Evolutionary conservation across 1,139 yeast genomes (phyloP).

Genomic region (Candida freyschussii): DNA sequence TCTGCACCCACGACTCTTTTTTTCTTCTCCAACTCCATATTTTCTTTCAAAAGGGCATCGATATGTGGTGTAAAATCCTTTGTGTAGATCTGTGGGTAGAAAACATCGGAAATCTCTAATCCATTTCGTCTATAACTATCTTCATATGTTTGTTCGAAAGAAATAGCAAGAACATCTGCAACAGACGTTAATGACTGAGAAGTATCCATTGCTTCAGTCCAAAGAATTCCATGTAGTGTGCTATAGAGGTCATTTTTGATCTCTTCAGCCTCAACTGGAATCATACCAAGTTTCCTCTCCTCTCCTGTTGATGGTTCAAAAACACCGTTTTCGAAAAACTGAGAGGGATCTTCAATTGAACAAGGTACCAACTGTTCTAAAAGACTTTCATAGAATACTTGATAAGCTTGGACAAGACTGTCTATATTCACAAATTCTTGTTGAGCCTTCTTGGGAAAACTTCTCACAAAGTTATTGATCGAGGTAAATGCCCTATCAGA

Average conservation of each 20-base stretch:
- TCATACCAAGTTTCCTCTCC: slow-evolving; percentile 17
- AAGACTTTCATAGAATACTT: slow-evolving; percentile 24
- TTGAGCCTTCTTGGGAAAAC: slow-evolving; percentile 25
- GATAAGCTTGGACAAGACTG: slow-evolving; percentile 22
- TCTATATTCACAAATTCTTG: slow-evolving; percentile 18
- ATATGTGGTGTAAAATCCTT: slow-evolving; percentile 26
- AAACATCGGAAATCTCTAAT: slow-evolving; percentile 30
- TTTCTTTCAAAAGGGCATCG: slow-evolving; percentile 15
- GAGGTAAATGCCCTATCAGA: slow-evolving; percentile 39
- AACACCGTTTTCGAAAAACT: slow-evolving; percentile 16
- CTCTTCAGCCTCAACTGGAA: slow-evolving; percentile 31
- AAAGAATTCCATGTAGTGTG: slow-evolving; percentile 30
- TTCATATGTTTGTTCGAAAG: slow-evolving; percentile 33
- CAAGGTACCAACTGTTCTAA: slow-evolving; percentile 19
- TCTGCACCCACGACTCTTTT: slow-evolving; percentile 19
- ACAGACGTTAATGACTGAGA: slow-evolving; percentile 22
- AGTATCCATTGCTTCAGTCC: slow-evolving; percentile 29
- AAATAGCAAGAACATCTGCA: slow-evolving; percentile 36
- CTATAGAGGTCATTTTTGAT: slow-evolving; percentile 27
- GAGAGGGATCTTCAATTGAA: slow-evolving; percentile 11
- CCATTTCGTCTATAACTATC: slow-evolving; percentile 28
- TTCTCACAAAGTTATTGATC: slow-evolving; percentile 30
- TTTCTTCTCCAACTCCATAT: slow-evolving; percentile 24
- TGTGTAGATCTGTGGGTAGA: slow-evolving; percentile 45
- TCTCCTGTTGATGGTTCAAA: slow-evolving; percentile 18